Evolutionary conservation across 176 grass and related monocot genomes (phyloP), one percentile per base, ranked within the genome.

Genomic region (Hordeum vulgare): DNA sequence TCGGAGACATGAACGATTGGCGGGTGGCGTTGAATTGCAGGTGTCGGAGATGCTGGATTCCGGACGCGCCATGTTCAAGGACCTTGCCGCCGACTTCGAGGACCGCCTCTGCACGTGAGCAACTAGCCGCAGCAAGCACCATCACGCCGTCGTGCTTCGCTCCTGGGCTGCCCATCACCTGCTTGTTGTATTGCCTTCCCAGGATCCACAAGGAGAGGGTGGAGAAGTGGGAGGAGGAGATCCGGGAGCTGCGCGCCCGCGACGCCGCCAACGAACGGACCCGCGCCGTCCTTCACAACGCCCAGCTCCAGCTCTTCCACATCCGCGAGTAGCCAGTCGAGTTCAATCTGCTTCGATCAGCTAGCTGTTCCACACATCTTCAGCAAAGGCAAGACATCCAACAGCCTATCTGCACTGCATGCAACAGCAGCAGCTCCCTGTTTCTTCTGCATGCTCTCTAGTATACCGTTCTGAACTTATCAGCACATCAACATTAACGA

Each of bases 41-140:
- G 92, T 95, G 36, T 94, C 89, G 21, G 92, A 93, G 71, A 85
- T 98, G 90, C 88, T 98, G 78, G 95, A 98, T 29, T 81, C 90
- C 62, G 90, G 84, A 25, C 84, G 89, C 79, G 84, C 79, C 57
- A 82, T 97, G 66, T 98, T 98, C 88, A 94, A 91, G 86, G 87
- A 92, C 79, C 90, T 93, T 76, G 88, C 73, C 47, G 66, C 76
- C 42, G 92, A 94, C 83, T 98, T 98, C 51, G 95, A 98, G 86
- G 92, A 98, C 11, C 95, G 95, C 70, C 65, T 98, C 54, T 93
- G 94, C 86, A 85, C 73, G 96, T 98, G 36, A 87, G 70, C 40
- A 51, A 3, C 42, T 29, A 14, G n/a, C 67, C 67, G 36, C 37
- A 15, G 37, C 37, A 69, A 24, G 21, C 69, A 17, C 1, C 69